Conservation (phyloP, 2,329 filamentous ascomycete genomes). For the Aspergillus sp. region DNA sequence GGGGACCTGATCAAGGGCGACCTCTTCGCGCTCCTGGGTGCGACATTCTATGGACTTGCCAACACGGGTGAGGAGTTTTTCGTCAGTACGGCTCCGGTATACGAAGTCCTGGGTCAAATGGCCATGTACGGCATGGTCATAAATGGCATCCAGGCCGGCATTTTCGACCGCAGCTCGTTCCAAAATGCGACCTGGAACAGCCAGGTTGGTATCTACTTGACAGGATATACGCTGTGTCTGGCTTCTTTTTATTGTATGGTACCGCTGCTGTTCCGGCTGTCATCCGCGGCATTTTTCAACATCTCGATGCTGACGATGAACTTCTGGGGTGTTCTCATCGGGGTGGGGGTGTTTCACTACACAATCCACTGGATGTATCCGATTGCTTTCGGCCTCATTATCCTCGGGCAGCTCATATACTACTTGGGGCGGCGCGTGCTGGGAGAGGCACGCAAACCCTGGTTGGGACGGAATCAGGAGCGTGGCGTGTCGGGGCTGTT, state of each 20-base stretch:
- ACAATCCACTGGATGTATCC: conserved; percentile 88
- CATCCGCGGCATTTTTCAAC: conserved; percentile 92
- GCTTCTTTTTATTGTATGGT: conserved; percentile 84
- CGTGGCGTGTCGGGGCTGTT: conserved; percentile 76
- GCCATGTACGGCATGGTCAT: conserved; percentile 86
- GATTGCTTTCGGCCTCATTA: conserved; percentile 90
- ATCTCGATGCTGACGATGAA: conserved; percentile 91
- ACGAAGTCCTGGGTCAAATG: conserved; percentile 91
- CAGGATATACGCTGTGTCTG: conserved; percentile 86
- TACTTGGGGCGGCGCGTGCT: conserved; percentile 72
- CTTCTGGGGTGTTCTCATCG: conserved; percentile 96
- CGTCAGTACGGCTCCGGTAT: conserved; percentile 80
- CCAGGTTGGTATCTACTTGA: conserved; percentile 74
- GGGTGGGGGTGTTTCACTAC: conserved; percentile 80
- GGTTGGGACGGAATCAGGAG: conserved; percentile 87
- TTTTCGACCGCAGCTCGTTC: conserved; percentile 84
- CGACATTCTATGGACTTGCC: conserved; percentile 84
- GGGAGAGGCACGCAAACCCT: conserved; percentile 70
- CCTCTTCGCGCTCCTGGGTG: conserved; percentile 84
- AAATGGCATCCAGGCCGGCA: conserved; percentile 85
- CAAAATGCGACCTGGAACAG: conserved; percentile 64
- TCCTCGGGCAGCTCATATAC: conserved; percentile 82
- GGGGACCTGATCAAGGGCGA: conserved; percentile 85
- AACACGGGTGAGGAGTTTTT: conserved; percentile 96
- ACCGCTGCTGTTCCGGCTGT: conserved; percentile 85